phyloP scores from a whole-genome alignment of 208 protist species.

The Strigomonas culicis region DNA sequence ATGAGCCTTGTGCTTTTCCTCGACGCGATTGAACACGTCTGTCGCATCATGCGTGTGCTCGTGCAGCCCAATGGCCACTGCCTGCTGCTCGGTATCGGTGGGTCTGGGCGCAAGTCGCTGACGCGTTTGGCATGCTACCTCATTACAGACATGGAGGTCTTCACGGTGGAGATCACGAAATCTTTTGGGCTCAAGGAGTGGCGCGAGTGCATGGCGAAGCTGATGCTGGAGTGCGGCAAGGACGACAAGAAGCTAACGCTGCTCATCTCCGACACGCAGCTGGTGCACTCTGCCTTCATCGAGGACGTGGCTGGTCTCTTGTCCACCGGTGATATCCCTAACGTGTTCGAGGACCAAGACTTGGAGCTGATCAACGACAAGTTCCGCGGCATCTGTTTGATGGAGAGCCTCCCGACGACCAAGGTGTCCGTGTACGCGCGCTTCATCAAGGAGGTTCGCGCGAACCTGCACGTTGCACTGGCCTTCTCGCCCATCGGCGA shows the following conservation, averaged over 20 bases:
- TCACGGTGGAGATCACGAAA: constrained; percentile 96
- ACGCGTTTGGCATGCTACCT: constrained; percentile 94
- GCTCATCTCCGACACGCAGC: constrained; percentile 97
- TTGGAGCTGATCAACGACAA: constrained; percentile 94
- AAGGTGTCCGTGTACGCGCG: constrained; percentile 95
- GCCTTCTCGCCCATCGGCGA: constrained; percentile 96
- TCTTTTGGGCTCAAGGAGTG: constrained; percentile 96
- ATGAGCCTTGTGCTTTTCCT: constrained; percentile 97
- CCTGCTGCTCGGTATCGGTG: constrained; percentile 96
- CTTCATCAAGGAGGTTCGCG: constrained; percentile 93
- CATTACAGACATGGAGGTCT: constrained; percentile 91
- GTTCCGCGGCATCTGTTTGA: constrained; percentile 90
- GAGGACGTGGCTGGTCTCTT: constrained; percentile 98
- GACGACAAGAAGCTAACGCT: constrained; percentile 96
- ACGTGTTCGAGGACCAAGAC: constrained; percentile 96
- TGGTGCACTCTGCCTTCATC: constrained; percentile 95
- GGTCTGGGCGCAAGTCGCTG: constrained; percentile 95
- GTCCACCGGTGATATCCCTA: constrained; percentile 96
- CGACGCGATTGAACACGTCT: constrained; percentile 96
- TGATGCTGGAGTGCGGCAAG: constrained; percentile 94
- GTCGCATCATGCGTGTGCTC: constrained; percentile 94
- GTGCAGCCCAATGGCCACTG: constrained; percentile 94
- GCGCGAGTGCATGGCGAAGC: constrained; percentile 92
- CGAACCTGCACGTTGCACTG: constrained; percentile 95
- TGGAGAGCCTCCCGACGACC: constrained; percentile 89